Conservation (phyloP, 2,329 filamentous ascomycete species). For the Sclerotinia glacialis region DNA sequence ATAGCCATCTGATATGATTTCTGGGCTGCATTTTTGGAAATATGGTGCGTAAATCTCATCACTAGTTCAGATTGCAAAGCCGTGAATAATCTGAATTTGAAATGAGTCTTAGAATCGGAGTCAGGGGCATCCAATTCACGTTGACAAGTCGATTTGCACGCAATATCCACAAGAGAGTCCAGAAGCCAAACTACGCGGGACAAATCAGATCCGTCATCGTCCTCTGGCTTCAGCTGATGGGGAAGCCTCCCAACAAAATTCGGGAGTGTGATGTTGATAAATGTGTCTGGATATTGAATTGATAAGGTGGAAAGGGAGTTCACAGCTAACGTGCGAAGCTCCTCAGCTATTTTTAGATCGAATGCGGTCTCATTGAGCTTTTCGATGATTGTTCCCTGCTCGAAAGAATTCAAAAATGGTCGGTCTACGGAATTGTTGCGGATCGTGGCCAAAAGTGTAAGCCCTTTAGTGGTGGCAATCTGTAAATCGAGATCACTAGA, state of each 20-base stretch:
- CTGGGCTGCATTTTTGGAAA: slow-evolving; percentile 26
- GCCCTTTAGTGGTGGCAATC: slow-evolving; percentile 32
- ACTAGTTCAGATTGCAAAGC: slow-evolving; percentile 28
- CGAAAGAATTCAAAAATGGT: slow-evolving; percentile 28
- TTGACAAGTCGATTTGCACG: slow-evolving; percentile 28
- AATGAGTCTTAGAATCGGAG: slow-evolving; percentile 15
- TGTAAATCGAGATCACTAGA: slow-evolving; percentile 27
- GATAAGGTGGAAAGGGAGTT: slow-evolving; percentile 32
- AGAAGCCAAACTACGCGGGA: slow-evolving; percentile 25
- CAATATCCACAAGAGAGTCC: slow-evolving; percentile 30
- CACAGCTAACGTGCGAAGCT: slow-evolving; percentile 29
- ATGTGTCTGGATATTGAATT: slow-evolving; percentile 28
- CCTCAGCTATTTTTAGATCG: slow-evolving; percentile 18
- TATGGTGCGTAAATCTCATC: slow-evolving; percentile 22
- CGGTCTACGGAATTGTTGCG: slow-evolving; percentile 24
- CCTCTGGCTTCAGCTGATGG: slow-evolving; percentile 18
- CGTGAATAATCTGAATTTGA: slow-evolving; percentile 32
- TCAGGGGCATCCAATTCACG: slow-evolving; percentile 16
- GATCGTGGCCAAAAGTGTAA: slow-evolving; percentile 32
- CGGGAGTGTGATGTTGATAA: slow-evolving; percentile 31
- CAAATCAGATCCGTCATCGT: slow-evolving; percentile 20
- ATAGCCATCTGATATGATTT: slow-evolving; percentile 30
- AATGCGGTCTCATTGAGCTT: slow-evolving; percentile 32
- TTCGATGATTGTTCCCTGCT: slow-evolving; percentile 33
- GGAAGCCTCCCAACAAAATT: slow-evolving; percentile 34